Percentiles rank a stretch among this genome's conserved stretches.
These are phyloP conservation scores for Symbiodinium natans DNA, from an alignment of 73 alveolate species.

Conservation along the genomic window DNA sequence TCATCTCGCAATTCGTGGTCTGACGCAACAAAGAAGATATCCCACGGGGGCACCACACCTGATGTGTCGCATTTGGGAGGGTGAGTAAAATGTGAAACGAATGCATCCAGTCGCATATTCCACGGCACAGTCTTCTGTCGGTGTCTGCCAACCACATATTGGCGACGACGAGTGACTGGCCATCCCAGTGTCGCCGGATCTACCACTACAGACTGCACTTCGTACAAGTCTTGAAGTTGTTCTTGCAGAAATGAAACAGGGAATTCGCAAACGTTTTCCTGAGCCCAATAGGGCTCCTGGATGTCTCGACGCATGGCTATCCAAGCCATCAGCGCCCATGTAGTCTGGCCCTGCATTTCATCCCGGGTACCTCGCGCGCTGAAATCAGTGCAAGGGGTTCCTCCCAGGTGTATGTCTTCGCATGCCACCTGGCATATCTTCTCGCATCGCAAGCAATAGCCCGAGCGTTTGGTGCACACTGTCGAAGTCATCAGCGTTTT, in stretches of 20 bases:
- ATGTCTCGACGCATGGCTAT: neutral
- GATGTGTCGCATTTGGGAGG: neutral
- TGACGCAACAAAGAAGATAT: neutral
- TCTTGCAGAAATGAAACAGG: neutral
- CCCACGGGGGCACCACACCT: neutral
- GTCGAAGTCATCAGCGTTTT: neutral
- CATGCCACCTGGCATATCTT: neutral
- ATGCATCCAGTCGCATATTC: neutral
- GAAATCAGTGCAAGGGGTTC: neutral
- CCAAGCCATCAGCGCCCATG: neutral
- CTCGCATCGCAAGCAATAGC: neutral
- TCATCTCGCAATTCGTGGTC: neutral
- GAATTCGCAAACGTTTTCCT: neutral
- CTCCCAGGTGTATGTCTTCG: neutral
- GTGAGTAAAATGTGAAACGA: neutral
- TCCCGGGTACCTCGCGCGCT: neutral
- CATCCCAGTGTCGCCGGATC: neutral
- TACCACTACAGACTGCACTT: neutral
- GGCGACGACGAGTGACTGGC: neutral
- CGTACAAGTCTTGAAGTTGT: neutral
- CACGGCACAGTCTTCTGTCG: neutral
- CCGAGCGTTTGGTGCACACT: neutral
- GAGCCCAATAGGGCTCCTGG: neutral
- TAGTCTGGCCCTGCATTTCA: neutral
- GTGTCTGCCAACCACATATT: neutral